Evolutionary conservation across 257 asterid genomes (phyloP).

Genomic region (Nicotiana sylvestris): DNA sequence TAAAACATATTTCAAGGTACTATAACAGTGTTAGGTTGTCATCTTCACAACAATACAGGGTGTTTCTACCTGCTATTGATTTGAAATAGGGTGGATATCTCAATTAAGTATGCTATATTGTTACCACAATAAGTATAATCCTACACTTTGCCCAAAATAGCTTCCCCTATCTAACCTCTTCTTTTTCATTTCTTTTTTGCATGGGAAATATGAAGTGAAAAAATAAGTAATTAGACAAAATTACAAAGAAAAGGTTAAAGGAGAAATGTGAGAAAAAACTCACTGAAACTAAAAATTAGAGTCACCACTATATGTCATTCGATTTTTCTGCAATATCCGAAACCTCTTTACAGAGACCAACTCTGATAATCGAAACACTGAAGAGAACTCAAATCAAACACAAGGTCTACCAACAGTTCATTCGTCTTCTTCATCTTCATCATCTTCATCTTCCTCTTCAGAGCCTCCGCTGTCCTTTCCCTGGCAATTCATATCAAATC

Average conservation of each 20-base stretch:
- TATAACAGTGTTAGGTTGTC: neutral
- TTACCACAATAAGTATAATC: too few relatives aligned
- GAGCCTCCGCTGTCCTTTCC: neutral
- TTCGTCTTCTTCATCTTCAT: neutral
- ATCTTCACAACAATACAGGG: neutral
- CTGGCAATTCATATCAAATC: slow-evolving; percentile 1
- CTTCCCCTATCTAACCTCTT: neutral
- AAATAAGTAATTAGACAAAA: neutral
- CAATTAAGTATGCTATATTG: too few relatives aligned
- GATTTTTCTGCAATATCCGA: neutral
- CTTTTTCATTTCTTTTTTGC: neutral
- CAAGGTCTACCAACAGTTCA: neutral
- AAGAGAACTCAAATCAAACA: neutral
- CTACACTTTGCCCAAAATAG: neutral
- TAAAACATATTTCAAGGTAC: too few relatives aligned
- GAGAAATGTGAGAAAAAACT: neutral
- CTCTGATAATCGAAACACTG: neutral
- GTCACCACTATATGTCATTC: slow-evolving; percentile 6
- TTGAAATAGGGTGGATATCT: neutral
- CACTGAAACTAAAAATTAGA: neutral
- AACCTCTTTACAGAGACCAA: neutral
- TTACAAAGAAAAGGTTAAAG: neutral
- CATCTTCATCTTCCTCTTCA: neutral
- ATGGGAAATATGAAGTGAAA: neutral
- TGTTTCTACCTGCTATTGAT: neutral